Conservation (phyloP, 2,329 filamentous ascomycete species). For the Microdochium paspali region DNA sequence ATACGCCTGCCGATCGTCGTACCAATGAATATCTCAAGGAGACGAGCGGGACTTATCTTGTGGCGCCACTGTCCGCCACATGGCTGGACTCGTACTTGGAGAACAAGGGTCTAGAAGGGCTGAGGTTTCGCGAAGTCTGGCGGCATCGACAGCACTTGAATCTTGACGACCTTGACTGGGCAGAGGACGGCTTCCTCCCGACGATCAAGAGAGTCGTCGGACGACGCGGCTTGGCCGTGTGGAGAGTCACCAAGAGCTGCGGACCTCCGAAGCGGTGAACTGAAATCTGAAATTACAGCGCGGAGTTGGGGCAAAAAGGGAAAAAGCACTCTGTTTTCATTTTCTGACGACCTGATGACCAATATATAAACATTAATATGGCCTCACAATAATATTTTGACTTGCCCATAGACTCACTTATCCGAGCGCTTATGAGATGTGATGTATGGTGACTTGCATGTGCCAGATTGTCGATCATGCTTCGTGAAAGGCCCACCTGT, state of each 20-base stretch:
- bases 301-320: background rate
- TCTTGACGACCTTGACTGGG: slow-evolving; percentile 73
- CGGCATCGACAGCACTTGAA: slow-evolving; percentile 60
- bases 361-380: background rate
- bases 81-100: slow-evolving; percentile 57
- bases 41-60: slow-evolving; percentile 57
- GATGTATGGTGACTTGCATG: no score
- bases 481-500: no score
- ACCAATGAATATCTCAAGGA: slow-evolving; percentile 49
- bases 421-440: no score
- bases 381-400: background rate
- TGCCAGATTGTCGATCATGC: no score
- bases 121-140: slow-evolving; percentile 64
- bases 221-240: slow-evolving; percentile 49
- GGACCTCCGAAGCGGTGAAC: background rate
- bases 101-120: slow-evolving; percentile 47
- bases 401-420: no score
- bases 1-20: slow-evolving; percentile 45
- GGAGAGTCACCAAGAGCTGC: slow-evolving; percentile 57
- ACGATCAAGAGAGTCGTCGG: slow-evolving; percentile 61
- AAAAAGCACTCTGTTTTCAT: background rate
- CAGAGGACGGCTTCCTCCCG: slow-evolving; percentile 63
- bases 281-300: background rate
- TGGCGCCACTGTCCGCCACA: slow-evolving; percentile 62
- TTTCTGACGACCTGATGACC: background rate